Evolutionary conservation across 1,284 basidiomycete species (phyloP).

Genomic region (Rugosomyces carneus): DNA sequence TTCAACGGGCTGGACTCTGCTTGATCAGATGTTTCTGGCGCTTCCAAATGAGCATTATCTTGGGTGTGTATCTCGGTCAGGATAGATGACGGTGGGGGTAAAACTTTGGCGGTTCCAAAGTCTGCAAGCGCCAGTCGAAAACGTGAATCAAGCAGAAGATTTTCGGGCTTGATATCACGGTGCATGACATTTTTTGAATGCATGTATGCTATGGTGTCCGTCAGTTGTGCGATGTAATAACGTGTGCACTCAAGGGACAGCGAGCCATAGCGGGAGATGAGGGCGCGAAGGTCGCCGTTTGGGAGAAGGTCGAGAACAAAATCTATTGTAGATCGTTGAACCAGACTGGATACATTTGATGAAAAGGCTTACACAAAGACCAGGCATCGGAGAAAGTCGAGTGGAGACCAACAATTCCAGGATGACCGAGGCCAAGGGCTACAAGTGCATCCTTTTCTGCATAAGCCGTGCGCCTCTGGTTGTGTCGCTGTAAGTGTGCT

Average conservation of each 20-base stretch:
- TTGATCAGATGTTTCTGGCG: not conserved
- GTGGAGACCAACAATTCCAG: constrained; percentile 76
- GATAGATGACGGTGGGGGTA: constrained; percentile 43
- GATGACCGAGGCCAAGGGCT: constrained; percentile 63
- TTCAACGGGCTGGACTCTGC: not conserved
- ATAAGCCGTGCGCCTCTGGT: constrained; percentile 30
- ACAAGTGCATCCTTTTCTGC: constrained; percentile 38
- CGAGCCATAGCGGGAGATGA: constrained; percentile 78
- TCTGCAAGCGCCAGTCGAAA: constrained; percentile 93
- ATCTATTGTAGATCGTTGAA: constrained; percentile 40
- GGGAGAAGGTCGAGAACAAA: constrained; percentile 86
- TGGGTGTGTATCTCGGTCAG: constrained; percentile 26
- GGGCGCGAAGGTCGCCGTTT: constrained; percentile 86
- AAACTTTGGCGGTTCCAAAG: constrained; percentile 92
- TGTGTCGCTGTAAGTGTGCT: constrained; percentile 61
- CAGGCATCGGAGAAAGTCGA: constrained; percentile 83
- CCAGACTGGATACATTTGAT: not conserved
- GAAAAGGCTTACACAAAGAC: constrained; percentile 58
- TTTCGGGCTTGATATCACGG: constrained; percentile 91
- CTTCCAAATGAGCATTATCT: not conserved
- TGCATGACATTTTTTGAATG: constrained; percentile 86
- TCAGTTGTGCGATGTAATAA: constrained; percentile 84
- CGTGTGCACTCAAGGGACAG: constrained; percentile 69
- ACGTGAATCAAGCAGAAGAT: constrained; percentile 80
- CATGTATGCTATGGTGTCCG: constrained; percentile 87